phyloP scores from a whole-genome alignment of 352 stramenopile species.

The Peronospora farinosa region DNA sequence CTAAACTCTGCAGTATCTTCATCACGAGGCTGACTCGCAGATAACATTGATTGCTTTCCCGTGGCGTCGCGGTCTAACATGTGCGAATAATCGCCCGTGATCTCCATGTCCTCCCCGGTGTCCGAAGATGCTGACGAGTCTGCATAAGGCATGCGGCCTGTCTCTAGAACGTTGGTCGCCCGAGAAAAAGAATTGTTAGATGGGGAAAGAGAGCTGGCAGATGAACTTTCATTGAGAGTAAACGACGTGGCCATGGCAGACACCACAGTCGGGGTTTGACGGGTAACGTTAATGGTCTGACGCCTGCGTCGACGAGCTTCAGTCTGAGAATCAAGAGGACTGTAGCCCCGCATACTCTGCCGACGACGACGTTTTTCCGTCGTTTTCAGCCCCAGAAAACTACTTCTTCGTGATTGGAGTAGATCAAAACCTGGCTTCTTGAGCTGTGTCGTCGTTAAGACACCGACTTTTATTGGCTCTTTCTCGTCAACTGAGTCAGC shows the following conservation, averaged over 20 bases:
- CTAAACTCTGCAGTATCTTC: conserved; percentile 61
- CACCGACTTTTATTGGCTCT: conserved; percentile 31
- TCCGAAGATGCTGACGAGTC: conserved; percentile 77
- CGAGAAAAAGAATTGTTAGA: conserved; percentile 47
- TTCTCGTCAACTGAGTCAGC: conserved; percentile 49
- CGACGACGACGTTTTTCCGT: conserved; percentile 37
- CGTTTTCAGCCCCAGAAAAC: conserved; percentile 23
- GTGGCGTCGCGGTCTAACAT: conserved; percentile 10
- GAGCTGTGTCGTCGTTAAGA: conserved; percentile 2
- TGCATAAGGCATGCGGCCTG: conserved; percentile 45
- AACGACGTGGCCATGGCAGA: conserved; percentile 9
- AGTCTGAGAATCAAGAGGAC: conserved; percentile 69
- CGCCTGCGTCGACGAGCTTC: conserved; percentile 50
- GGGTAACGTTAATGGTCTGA: conserved; percentile 31
- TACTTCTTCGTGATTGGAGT: conserved; percentile 26
- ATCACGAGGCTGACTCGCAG: conserved; percentile 17
- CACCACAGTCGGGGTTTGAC: conserved; percentile 5
- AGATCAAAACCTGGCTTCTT: conserved; percentile 30
- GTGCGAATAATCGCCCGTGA: conserved; percentile 69
- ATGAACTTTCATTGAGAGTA: conserved; percentile 2
- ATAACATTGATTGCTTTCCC: conserved; percentile 7
- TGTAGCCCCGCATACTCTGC: conserved; percentile 67
- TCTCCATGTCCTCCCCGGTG: conserved; percentile 82
- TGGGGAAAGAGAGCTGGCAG: conserved; percentile 11
- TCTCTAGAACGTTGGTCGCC: conserved; percentile 10